Conservation (phyloP, 495 filamentous ascomycete genomes). For the Trichoderma parareesei region DNA sequence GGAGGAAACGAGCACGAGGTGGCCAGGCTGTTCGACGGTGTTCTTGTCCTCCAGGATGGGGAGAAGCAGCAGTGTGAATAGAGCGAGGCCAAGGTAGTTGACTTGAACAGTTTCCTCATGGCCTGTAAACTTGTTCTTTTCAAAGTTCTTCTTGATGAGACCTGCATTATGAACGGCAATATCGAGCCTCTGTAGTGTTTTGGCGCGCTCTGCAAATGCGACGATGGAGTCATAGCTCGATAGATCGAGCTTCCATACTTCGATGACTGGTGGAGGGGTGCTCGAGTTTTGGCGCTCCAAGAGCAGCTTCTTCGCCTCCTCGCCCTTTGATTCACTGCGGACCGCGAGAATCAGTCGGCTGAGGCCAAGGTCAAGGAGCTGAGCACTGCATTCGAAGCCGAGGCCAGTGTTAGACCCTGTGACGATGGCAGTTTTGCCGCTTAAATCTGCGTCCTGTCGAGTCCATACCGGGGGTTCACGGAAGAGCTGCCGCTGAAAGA, state of each 20-base stretch:
- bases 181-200: constrained; percentile 32
- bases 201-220: constrained; percentile 31
- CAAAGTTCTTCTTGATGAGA: constrained; percentile 19
- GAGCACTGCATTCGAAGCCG: constrained; percentile 36
- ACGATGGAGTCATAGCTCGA: constrained; percentile 31
- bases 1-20: constrained; percentile 31
- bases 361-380: constrained; percentile 35
- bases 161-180: constrained; percentile 44
- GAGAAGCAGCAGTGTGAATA: constrained; percentile 29
- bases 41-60: constrained; percentile 28
- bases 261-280: constrained; percentile 18
- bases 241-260: constrained; percentile 50
- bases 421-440: constrained; percentile 37
- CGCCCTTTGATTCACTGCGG: constrained; percentile 36
- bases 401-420: constrained; percentile 45
- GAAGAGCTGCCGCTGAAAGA: constrained; percentile 14
- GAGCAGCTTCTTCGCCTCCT: constrained; percentile 16
- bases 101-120: constrained; percentile 42
- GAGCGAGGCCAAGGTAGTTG: constrained; percentile 41
- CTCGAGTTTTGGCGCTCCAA: not conserved
- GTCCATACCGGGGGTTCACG: constrained; percentile 13
- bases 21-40: constrained; percentile 9
- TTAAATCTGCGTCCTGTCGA: constrained; percentile 17
- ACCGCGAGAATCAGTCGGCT: constrained; percentile 40
- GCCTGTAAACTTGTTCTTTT: constrained; percentile 16